Conservation (phyloP, 1,139 yeast genomes). For the Nakaseomyces sp. region DNA sequence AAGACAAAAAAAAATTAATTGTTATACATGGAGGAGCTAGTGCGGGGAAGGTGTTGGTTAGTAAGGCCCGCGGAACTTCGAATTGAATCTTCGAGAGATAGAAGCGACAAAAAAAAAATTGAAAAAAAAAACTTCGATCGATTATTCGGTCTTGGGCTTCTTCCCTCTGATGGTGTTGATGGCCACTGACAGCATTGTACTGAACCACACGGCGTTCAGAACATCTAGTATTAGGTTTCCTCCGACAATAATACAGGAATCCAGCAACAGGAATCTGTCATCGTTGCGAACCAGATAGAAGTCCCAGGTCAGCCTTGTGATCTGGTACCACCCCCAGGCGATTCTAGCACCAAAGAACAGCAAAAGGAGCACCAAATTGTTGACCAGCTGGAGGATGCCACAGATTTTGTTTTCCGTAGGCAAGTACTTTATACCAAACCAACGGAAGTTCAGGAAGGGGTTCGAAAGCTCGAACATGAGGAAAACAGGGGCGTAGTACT, state of each 20-base stretch:
- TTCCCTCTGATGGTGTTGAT: conserved; percentile 30
- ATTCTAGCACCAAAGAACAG: conserved; percentile 74
- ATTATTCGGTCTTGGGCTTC: background rate
- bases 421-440: conserved; percentile 68
- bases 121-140: no score
- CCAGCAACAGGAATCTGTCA: conserved; percentile 38
- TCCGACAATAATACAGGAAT: conserved; percentile 43
- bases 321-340: conserved; percentile 82
- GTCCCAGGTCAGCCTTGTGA: conserved; percentile 44
- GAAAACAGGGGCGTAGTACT: conserved; percentile 79
- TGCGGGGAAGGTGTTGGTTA: no score
- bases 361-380: conserved; percentile 60
- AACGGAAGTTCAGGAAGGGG: conserved; percentile 84
- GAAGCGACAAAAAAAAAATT: no score
- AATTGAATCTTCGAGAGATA: no score
- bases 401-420: conserved; percentile 38
- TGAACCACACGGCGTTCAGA: conserved; percentile 71
- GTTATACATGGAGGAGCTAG: no score
- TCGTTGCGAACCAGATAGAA: conserved; percentile 37
- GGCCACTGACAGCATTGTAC: conserved; percentile 74
- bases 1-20: background rate
- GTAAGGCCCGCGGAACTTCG: no score
- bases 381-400: conserved; percentile 44
- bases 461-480: conserved; percentile 84
- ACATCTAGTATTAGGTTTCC: conserved; percentile 60